A percentile compares a stretch with the other conserved stretches of the same genome.
These are phyloP conservation scores for Botrytis paeoniae DNA, from an alignment of 2,329 filamentous ascomycete species.

Conservation along the genomic window DNA sequence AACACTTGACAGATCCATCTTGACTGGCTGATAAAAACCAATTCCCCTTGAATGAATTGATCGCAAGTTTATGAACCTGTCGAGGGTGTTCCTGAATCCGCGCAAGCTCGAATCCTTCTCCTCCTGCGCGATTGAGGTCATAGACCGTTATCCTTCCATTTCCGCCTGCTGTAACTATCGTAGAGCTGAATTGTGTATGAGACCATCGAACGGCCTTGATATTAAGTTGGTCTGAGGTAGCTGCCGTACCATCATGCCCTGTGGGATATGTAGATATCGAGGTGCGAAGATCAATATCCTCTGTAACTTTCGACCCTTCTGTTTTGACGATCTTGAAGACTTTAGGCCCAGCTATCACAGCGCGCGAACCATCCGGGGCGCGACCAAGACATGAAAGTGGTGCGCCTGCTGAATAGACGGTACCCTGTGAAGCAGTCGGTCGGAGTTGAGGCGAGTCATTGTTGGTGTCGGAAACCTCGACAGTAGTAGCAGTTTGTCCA, in stretches of 20 bases:
- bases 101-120: slow-evolving; percentile 47
- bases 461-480: slow-evolving; percentile 28
- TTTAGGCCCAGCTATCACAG: slow-evolving; percentile 57
- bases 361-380: slow-evolving; percentile 54
- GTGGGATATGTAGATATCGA: slow-evolving; percentile 51
- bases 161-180: slow-evolving; percentile 60
- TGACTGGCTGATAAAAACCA: slow-evolving; percentile 62
- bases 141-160: slow-evolving; percentile 65
- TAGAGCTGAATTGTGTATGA: slow-evolving; percentile 45
- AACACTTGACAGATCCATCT: slow-evolving; percentile 60
- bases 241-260: slow-evolving; percentile 41
- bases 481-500: slow-evolving; percentile 28
- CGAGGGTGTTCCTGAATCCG: slow-evolving; percentile 60
- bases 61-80: slow-evolving; percentile 61
- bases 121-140: slow-evolving; percentile 51
- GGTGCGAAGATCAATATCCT: slow-evolving; percentile 57
- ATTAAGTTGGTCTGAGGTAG: slow-evolving; percentile 55
- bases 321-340: slow-evolving; percentile 56
- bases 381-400: slow-evolving; percentile 58
- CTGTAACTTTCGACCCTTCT: slow-evolving; percentile 50
- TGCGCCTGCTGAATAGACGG: slow-evolving; percentile 48
- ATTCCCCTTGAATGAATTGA: slow-evolving; percentile 57
- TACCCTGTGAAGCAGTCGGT: slow-evolving; percentile 51
- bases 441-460: slow-evolving; percentile 32
- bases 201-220: slow-evolving; percentile 62